Conservation (phyloP, 768 basidiomycete species). For the Dacryopinax primogenitus region DNA sequence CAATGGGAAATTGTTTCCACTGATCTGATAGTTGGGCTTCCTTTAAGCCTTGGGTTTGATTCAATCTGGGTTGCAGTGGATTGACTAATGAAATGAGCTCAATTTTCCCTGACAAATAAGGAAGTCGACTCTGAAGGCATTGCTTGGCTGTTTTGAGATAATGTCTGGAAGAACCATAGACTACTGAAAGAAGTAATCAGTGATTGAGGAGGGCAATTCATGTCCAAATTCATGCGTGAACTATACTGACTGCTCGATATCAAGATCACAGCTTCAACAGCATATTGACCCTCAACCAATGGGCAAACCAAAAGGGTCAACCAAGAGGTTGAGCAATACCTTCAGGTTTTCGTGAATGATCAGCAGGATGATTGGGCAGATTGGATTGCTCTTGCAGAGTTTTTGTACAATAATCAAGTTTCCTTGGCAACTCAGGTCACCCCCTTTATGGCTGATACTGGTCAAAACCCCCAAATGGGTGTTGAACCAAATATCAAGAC, state of each 20-base stretch:
- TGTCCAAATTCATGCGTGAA: neutral
- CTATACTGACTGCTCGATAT: neutral
- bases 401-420: slow-evolving; percentile 8
- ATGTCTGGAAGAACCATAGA: slow-evolving; percentile 9
- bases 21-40: slow-evolving; percentile 19
- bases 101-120: slow-evolving; percentile 5
- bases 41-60: neutral
- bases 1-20: slow-evolving; percentile 23
- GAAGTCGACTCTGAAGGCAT: neutral
- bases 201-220: slow-evolving; percentile 8
- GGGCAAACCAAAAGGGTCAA: slow-evolving; percentile 12
- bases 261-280: neutral
- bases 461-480: slow-evolving; percentile 11
- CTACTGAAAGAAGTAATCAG: neutral
- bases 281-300: slow-evolving; percentile 11
- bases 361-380: slow-evolving; percentile 10
- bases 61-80: slow-evolving; percentile 10
- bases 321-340: slow-evolving; percentile 10
- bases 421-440: neutral
- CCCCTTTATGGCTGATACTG: slow-evolving; percentile 9
- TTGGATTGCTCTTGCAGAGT: slow-evolving; percentile 1
- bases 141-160: neutral
- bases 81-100: slow-evolving; percentile 4
- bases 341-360: slow-evolving; percentile 6
- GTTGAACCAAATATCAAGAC: neutral